Base-by-base conservation (phyloP, 2,329 filamentous ascomycete species). In the Trichoderma hamatum region DNA sequence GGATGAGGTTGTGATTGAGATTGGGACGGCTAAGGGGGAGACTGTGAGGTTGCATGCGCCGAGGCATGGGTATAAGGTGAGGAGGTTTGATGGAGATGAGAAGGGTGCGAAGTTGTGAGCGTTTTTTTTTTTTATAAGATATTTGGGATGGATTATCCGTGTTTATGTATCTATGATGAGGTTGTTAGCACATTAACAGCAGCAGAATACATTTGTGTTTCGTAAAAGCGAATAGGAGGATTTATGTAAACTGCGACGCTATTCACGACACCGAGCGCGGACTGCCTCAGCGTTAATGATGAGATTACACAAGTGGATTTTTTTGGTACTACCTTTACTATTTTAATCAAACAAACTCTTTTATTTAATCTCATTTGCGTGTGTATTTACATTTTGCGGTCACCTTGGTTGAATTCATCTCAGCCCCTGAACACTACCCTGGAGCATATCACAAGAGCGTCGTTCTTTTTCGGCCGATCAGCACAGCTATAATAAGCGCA, bases 1-100 rank as follows among this genome's bases (percentile, higher is more conserved):
- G 26, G 78, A 81, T 56, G 88, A 91, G 80, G 82, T 89, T 9
- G 88, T 90, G 1, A 80, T 90, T 70, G 84, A 88, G 75, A 82
- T 84, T 16, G 75, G 77, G 69, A 81, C 80, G 3, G 80, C 78
- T 4, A 77, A 78, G 69, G 80, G 80, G 13, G 77, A 76, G 55
- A 76, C 74, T 55, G 78, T 91, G 24, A 82, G 83, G 66, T 78
- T 92, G 39, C 89, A 92, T 80, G 85, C 86, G 67, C 89, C 89
- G 7, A 82, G 89, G 72, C 84, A 86, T 75, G 85, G 86, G 26
- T 90, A 89, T 76, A 81, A 82, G 70, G 77, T 88, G 54, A 74
- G 72, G 68, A 81, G 80, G 70, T 39, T 71, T 68, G 69, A 43
- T 61, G 65, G 43, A 46, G 59, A 39, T 16, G 28, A 11, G 34